Percentiles rank a stretch among this genome's conserved stretches.
These are phyloP conservation scores for Chytriomyces confervae DNA, from an alignment of 192 early-diverging fungal species.

Conservation along the genomic window DNA sequence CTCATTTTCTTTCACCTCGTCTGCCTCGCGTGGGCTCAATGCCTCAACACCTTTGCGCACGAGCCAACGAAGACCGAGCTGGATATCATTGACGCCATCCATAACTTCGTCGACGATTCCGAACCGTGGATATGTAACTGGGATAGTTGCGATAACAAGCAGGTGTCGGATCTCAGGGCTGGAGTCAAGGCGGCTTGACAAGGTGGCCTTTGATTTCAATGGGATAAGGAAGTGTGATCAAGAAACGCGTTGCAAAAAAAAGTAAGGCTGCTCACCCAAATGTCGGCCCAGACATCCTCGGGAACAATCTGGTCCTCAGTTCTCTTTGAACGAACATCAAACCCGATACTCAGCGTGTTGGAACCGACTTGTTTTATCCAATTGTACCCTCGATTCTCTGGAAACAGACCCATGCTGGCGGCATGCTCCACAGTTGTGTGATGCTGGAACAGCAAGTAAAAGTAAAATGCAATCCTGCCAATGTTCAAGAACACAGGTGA, in stretches of 20 bases:
- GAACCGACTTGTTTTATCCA: conserved; percentile 30
- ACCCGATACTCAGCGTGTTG: neutral
- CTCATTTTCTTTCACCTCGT: neutral
- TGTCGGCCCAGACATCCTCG: conserved; percentile 61
- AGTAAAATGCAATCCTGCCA: conserved; percentile 70
- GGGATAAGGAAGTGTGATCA: too few species aligned
- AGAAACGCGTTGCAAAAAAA: too few species aligned
- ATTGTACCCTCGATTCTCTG: conserved; percentile 4
- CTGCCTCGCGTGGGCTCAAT: neutral
- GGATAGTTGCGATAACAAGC: conserved; percentile 26
- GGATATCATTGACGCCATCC: neutral
- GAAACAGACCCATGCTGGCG: conserved; percentile 1
- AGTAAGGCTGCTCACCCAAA: conserved; percentile 47
- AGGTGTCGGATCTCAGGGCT: neutral
- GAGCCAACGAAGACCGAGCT: neutral
- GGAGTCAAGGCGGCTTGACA: neutral
- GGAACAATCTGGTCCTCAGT: conserved; percentile 38
- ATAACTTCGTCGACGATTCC: conserved; percentile 16
- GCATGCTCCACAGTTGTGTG: conserved; percentile 70
- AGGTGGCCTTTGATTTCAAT: too few species aligned
- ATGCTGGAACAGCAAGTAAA: conserved; percentile 86
- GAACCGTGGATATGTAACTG: conserved; percentile 25
- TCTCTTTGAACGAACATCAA: conserved; percentile 24
- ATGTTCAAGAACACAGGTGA: conserved; percentile 77
- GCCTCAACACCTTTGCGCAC: neutral